Conservation (phyloP, 495 filamentous ascomycete species). For the Lasiosphaeriaceae sp. region DNA sequence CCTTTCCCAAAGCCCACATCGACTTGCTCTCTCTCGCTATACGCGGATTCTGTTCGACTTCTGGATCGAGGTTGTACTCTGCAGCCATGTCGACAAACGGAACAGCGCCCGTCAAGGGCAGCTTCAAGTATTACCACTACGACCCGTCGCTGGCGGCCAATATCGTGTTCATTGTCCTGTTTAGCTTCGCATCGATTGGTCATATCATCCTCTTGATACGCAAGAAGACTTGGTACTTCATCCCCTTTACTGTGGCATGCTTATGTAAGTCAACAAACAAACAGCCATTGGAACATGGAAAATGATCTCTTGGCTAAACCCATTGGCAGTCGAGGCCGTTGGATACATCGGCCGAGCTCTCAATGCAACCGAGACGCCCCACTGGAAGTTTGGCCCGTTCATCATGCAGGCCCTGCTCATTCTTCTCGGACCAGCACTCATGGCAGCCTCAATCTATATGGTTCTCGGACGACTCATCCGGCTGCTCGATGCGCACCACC, state of each 20-base stretch:
- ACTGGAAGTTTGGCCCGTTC: constrained; percentile 38
- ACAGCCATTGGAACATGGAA: too few relatives aligned
- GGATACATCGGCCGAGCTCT: constrained; percentile 56
- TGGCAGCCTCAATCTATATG: constrained; percentile 58
- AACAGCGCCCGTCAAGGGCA: neutral
- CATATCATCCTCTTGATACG: constrained; percentile 49
- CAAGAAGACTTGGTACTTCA: constrained; percentile 57
- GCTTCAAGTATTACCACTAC: constrained; percentile 41
- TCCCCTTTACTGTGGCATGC: constrained; percentile 55
- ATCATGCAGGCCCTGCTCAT: constrained; percentile 28
- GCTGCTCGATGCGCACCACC: constrained; percentile 32
- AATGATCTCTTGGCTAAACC: too few relatives aligned
- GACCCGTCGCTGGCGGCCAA: constrained; percentile 48
- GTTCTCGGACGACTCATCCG: constrained; percentile 47
- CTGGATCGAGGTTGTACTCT: neutral
- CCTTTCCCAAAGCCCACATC: too few relatives aligned
- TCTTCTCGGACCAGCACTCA: constrained; percentile 36
- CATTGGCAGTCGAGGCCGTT: constrained; percentile 47
- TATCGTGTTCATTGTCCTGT: constrained; percentile 48
- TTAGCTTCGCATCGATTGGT: constrained; percentile 39
- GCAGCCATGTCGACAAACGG: neutral
- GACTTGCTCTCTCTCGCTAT: too few relatives aligned
- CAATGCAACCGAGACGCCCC: constrained; percentile 26
- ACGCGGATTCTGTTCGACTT: too few relatives aligned
- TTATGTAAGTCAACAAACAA: constrained; percentile 42